Percentiles rank a stretch among this genome's conserved stretches.
Conservation (phyloP, 2,329 filamentous ascomycete genomes). For the Colletotrichum spaethianum region DNA sequence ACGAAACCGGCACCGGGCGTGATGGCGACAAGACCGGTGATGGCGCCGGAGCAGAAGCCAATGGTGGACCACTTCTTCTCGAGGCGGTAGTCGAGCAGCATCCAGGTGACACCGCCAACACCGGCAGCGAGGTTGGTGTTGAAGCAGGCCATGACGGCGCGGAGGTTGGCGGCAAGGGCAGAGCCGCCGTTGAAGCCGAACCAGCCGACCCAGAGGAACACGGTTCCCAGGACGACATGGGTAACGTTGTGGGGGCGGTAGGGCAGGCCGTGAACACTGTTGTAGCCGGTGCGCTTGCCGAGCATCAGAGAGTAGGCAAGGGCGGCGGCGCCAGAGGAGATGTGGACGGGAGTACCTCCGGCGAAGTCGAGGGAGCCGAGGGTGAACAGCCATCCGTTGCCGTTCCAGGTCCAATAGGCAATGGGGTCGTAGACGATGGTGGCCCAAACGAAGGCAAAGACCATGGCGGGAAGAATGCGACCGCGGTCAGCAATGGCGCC, state of each 20-base stretch:
- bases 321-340: conserved; percentile 79
- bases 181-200: conserved; percentile 95
- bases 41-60: conserved; percentile 91
- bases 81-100: conserved; percentile 89
- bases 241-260: conserved; percentile 83
- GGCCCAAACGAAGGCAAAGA: conserved; percentile 80
- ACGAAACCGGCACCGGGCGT: conserved; percentile 92
- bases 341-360: conserved; percentile 82
- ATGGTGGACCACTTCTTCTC: conserved; percentile 95
- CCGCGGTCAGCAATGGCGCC: conserved; percentile 74
- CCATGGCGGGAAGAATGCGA: conserved; percentile 71
- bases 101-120: conserved; percentile 86
- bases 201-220: conserved; percentile 93
- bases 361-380: conserved; percentile 82
- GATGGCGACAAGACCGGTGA: conserved; percentile 89
- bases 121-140: conserved; percentile 91
- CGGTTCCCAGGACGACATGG: conserved; percentile 80
- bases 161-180: conserved; percentile 85
- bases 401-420: conserved; percentile 85
- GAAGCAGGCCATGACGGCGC: conserved; percentile 89
- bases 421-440: conserved; percentile 81
- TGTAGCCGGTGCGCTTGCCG: conserved; percentile 76
- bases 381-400: conserved; percentile 78
- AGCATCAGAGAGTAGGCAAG: conserved; percentile 82
- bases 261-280: conserved; percentile 71